These are phyloP conservation scores for Collybia sordida DNA, from an alignment of 768 basidiomycete genomes.

Conservation along the genomic window DNA sequence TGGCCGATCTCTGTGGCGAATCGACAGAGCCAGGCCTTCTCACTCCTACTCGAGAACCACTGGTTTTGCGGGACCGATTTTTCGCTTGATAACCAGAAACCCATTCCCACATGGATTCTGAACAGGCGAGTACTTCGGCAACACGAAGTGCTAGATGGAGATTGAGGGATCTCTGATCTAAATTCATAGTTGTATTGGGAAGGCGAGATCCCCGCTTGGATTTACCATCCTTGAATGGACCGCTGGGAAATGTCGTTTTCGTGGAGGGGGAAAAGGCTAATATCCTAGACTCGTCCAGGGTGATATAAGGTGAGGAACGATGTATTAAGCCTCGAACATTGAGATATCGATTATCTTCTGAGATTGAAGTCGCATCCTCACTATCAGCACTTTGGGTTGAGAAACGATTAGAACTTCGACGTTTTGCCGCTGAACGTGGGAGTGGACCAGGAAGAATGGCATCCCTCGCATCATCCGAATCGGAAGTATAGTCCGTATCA, in stretches of 20 bases:
- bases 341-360: constrained; percentile 31
- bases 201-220: constrained; percentile 31
- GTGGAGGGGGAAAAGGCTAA: constrained; percentile 42
- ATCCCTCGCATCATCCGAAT: constrained; percentile 36
- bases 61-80: constrained; percentile 5
- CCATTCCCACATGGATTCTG: constrained; percentile 83
- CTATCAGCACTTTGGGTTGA: constrained; percentile 17
- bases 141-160: constrained; percentile 62
- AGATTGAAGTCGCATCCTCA: constrained; percentile 12
- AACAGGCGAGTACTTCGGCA: constrained; percentile 66
- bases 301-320: constrained; percentile 43
- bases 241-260: constrained; percentile 24
- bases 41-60: constrained; percentile 1
- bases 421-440: constrained; percentile 18
- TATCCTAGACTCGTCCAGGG: constrained; percentile 43
- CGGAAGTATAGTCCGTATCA: constrained; percentile 21
- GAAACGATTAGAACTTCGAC: constrained; percentile 12
- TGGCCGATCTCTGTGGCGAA: constrained; percentile 10
- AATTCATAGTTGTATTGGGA: constrained; percentile 52
- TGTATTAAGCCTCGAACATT: constrained; percentile 34
- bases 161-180: constrained; percentile 60
- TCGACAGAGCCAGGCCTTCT: constrained; percentile 13
- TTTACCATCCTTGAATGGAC: constrained; percentile 6
- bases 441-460: constrained; percentile 29
- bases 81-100: constrained; percentile 48